Conservation (phyloP, 2,329 filamentous ascomycete species). For the Thelonectria olida region DNA sequence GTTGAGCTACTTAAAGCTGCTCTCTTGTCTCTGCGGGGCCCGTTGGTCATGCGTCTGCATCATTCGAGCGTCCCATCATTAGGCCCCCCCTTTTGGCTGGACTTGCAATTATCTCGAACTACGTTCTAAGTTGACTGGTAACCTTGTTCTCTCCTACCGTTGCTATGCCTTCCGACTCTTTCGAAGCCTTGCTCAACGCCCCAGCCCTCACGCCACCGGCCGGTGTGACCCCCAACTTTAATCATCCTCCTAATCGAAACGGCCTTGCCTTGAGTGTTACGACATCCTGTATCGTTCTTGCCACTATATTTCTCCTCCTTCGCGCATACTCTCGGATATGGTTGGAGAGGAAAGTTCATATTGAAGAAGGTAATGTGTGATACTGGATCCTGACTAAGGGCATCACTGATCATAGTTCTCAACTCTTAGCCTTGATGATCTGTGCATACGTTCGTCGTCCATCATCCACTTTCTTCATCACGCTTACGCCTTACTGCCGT, state of each 20-base stretch:
- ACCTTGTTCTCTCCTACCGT: no score
- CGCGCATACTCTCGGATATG: conserved; percentile 12
- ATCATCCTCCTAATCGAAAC: conserved; percentile 21
- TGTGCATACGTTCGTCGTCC: conserved; percentile 12
- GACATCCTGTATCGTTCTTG: conserved; percentile 13
- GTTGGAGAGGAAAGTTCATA: conserved; percentile 1
- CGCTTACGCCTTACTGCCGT: neutral
- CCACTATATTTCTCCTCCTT: conserved; percentile 14
- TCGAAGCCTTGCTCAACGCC: conserved; percentile 10
- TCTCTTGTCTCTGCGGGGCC: no score
- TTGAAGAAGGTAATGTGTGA: conserved; percentile 22
- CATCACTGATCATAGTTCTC: no score
- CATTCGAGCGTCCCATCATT: no score
- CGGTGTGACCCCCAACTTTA: conserved; percentile 17
- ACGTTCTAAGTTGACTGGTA: no score
- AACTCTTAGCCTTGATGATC: conserved; percentile 20
- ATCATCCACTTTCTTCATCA: neutral
- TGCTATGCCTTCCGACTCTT: no score
- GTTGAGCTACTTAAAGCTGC: no score
- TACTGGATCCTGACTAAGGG: neutral
- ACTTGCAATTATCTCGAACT: no score
- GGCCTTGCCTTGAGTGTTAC: conserved; percentile 13
- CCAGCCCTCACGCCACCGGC: conserved; percentile 14
- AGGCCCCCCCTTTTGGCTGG: no score
- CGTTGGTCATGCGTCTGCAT: no score